Evolutionary conservation across 2,329 filamentous ascomycete genomes (phyloP).

Genomic region (Botrytis fabae): DNA sequence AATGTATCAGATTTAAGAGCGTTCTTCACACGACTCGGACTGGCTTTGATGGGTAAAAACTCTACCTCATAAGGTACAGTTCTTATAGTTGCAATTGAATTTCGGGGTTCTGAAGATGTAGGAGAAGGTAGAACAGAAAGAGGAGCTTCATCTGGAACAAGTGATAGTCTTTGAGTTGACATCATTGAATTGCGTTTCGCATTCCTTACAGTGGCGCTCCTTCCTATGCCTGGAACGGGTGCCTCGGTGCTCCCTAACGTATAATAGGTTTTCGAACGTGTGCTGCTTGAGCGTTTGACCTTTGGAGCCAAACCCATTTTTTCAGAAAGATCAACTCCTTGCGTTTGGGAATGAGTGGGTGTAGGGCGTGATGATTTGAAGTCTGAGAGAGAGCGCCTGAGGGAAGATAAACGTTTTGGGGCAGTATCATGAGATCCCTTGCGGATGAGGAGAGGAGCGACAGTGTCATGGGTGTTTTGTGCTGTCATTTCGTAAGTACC

Average conservation of each 20-base stretch:
- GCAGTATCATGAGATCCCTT: not conserved
- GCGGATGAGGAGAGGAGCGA: not conserved
- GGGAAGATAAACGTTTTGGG: not conserved
- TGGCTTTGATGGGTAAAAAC: not conserved
- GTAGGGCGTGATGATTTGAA: not conserved
- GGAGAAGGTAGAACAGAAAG: not conserved
- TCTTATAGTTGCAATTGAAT: not conserved
- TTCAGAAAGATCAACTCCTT: not conserved
- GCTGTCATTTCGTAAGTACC: not conserved
- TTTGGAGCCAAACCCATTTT: not conserved
- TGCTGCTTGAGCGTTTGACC: not conserved
- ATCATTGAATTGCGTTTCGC: not conserved
- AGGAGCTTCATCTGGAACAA: not conserved
- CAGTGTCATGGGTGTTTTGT: slow-evolving; percentile 1
- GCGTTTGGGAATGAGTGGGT: not conserved
- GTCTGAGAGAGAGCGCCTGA: slow-evolving; percentile 13
- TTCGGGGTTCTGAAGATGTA: not conserved
- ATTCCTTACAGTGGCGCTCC: not conserved
- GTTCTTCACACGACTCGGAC: not conserved
- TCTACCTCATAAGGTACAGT: not conserved
- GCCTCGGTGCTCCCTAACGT: not conserved
- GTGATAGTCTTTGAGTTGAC: not conserved
- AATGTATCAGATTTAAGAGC: not conserved
- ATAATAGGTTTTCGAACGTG: slow-evolving; percentile 1
- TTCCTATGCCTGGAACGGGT: not conserved